Evolutionary conservation across 176 grass and related monocot genomes (phyloP).

Genomic region (Poa annua): DNA sequence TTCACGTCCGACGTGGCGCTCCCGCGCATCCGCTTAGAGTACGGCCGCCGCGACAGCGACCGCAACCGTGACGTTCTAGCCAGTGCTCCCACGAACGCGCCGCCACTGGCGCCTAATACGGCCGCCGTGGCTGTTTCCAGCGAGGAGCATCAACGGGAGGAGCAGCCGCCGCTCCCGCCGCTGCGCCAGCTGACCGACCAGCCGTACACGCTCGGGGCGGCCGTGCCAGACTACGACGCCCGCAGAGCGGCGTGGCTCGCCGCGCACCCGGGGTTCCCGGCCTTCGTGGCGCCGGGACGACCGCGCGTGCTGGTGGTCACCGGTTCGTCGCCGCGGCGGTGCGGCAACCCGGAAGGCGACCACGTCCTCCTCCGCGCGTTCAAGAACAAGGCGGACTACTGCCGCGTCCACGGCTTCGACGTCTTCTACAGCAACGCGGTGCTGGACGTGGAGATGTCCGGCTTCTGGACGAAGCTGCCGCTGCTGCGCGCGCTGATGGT

Average conservation of each 20-base stretch:
- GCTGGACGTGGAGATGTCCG: conserved; percentile 78
- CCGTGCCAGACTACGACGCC: conserved; percentile 63
- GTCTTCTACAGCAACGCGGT: conserved; percentile 85
- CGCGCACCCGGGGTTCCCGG: conserved; percentile 56
- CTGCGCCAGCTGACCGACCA: conserved; percentile 57
- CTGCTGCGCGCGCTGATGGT: conserved; percentile 80
- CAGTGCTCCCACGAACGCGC: background rate
- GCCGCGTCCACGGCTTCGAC: conserved; percentile 80
- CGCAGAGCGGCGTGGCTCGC: conserved; percentile 60
- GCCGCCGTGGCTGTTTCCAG: background rate
- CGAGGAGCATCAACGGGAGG: background rate
- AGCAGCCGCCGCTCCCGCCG: conserved; percentile 26
- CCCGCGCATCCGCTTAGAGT: conserved; percentile 58
- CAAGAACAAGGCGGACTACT: conserved; percentile 99
- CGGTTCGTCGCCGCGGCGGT: conserved; percentile 64
- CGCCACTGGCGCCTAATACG: background rate
- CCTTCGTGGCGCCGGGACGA: conserved; percentile 40
- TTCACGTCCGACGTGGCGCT: conserved; percentile 38
- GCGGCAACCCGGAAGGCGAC: conserved; percentile 65
- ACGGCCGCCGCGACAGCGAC: background rate
- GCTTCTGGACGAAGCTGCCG: conserved; percentile 93
- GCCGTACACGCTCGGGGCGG: conserved; percentile 60
- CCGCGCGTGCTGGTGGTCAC: conserved; percentile 83
- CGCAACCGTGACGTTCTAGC: background rate
- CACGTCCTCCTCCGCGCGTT: conserved; percentile 70